Conservation (phyloP, 139 green algal species). For the Coccomyxa sp. region DNA sequence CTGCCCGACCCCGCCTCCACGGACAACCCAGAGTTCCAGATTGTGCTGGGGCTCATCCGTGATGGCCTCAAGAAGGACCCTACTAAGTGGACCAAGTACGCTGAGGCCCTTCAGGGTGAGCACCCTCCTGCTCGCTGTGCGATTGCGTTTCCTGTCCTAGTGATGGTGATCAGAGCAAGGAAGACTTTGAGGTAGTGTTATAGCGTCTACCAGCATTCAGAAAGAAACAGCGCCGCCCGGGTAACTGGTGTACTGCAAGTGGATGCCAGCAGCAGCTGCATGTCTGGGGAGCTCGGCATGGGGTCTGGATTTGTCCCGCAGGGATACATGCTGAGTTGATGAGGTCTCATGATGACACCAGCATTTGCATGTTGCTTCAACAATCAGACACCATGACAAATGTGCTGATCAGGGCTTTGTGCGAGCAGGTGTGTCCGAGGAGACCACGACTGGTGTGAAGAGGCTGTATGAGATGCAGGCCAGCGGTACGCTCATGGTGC, state of each 20-base stretch:
- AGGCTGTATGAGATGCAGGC: conserved; percentile 97
- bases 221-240: too few relatives aligned
- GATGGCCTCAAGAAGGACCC: conserved; percentile 67
- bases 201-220: too few relatives aligned
- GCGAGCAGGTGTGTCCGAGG: conserved; percentile 83
- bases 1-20: conserved; percentile 91
- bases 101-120: conserved; percentile 62
- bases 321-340: too few relatives aligned
- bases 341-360: too few relatives aligned
- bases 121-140: background rate
- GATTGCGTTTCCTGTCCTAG: background rate
- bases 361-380: too few relatives aligned
- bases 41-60: conserved; percentile 91
- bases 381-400: too few relatives aligned
- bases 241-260: too few relatives aligned
- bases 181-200: too few relatives aligned
- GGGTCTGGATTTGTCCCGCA: too few relatives aligned
- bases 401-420: too few relatives aligned
- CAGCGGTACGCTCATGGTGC: conserved; percentile 89
- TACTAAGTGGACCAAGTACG: conserved; percentile 78
- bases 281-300: too few relatives aligned
- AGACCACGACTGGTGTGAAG: conserved; percentile 99
- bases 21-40: conserved; percentile 98
- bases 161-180: background rate
- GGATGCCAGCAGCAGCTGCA: too few relatives aligned